Evolutionary conservation across 805 yeast genomes (phyloP).

Genomic region (Candida tallmaniae): DNA sequence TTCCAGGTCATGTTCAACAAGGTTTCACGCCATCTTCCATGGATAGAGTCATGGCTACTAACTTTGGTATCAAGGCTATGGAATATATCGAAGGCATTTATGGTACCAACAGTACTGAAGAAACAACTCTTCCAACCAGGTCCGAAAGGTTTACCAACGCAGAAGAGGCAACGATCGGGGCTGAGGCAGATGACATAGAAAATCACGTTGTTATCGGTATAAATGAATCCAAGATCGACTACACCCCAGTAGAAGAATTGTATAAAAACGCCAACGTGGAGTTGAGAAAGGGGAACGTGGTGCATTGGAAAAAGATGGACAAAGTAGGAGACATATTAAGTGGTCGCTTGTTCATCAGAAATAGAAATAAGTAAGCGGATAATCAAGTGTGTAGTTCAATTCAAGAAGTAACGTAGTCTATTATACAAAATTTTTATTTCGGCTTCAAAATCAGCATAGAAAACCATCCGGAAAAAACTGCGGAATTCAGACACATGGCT

Average conservation of each 20-base stretch:
- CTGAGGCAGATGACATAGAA: background rate
- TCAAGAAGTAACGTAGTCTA: no score
- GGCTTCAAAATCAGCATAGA: no score
- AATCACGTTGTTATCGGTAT: conserved; percentile 58
- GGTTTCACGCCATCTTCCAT: conserved; percentile 75
- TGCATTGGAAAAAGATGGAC: conserved; percentile 66
- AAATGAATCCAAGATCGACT: conserved; percentile 59
- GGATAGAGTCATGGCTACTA: conserved; percentile 71
- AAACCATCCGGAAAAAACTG: no score
- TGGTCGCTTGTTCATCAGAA: conserved; percentile 45
- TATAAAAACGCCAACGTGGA: conserved; percentile 60
- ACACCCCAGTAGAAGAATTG: conserved; percentile 51
- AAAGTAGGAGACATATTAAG: conserved; percentile 65
- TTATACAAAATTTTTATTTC: no score
- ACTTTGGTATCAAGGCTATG: conserved; percentile 66
- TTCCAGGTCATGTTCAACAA: conserved; percentile 86
- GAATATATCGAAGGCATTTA: conserved; percentile 53
- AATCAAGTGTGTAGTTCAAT: no score
- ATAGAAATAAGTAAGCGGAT: no score
- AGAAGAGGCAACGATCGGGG: background rate
- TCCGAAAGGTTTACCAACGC: background rate
- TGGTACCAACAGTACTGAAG: conserved; percentile 18
- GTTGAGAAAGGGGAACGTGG: conserved; percentile 59
- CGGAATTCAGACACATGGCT: no score
- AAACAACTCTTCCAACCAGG: background rate